A percentile compares a stretch with the other conserved stretches of the same genome.
phyloP scores from a whole-genome alignment of 2,329 filamentous ascomycete species.

The Xylariaceae sp. region DNA sequence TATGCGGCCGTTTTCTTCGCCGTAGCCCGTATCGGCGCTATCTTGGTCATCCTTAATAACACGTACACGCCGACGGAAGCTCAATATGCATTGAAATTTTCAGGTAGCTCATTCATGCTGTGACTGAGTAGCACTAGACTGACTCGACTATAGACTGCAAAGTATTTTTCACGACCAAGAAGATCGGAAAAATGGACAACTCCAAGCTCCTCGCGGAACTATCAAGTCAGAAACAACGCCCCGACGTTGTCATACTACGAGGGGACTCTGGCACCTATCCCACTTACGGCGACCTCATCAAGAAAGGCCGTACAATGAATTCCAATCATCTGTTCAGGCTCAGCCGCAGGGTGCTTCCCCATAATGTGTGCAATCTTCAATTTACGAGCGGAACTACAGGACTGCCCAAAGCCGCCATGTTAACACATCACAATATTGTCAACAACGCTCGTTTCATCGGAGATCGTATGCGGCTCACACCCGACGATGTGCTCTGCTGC shows the following conservation, averaged over 20 bases:
- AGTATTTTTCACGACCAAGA: slow-evolving; percentile 67
- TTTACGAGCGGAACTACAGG: slow-evolving; percentile 76
- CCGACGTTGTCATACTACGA: slow-evolving; percentile 58
- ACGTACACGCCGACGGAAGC: slow-evolving; percentile 74
- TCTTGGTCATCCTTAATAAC: slow-evolving; percentile 76
- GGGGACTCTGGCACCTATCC: slow-evolving; percentile 51
- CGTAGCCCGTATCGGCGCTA: slow-evolving; percentile 61
- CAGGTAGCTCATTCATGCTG: slow-evolving; percentile 44
- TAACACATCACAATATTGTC: slow-evolving; percentile 63
- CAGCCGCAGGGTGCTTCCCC: slow-evolving; percentile 54
- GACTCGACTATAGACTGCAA: slow-evolving; percentile 55
- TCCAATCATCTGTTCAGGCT: slow-evolving; percentile 49
- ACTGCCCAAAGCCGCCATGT: slow-evolving; percentile 68
- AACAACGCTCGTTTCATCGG: slow-evolving; percentile 70
- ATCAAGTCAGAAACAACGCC: slow-evolving; percentile 40
- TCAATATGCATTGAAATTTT: slow-evolving; percentile 66
- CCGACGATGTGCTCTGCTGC: slow-evolving; percentile 69
- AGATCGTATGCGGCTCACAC: slow-evolving; percentile 67
- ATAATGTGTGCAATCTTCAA: slow-evolving; percentile 69
- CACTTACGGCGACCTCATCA: slow-evolving; percentile 57
- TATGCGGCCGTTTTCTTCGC: slow-evolving; percentile 75
- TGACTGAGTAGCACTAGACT: not conserved
- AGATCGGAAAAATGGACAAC: slow-evolving; percentile 65
- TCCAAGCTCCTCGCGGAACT: slow-evolving; percentile 53
- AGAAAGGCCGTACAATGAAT: slow-evolving; percentile 45